Conservation (phyloP, 139 green algal species). For the Chlamydomonas sp. region DNA sequence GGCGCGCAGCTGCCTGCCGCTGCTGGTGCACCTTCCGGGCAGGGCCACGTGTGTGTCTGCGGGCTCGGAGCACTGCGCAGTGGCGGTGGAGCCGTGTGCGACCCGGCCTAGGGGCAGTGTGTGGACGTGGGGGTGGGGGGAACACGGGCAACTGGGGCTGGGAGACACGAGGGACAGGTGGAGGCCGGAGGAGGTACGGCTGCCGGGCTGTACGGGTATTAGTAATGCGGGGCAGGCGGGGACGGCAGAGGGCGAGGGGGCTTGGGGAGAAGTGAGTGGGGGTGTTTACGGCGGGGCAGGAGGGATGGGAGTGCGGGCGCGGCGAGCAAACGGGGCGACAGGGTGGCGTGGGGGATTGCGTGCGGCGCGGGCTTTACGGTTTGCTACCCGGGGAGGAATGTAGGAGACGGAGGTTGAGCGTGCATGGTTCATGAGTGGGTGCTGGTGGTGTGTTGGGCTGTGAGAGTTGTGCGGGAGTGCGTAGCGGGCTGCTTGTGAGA, state of each 20-base stretch:
- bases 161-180: background rate
- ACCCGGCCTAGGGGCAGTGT: background rate
- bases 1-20: background rate
- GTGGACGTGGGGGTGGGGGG: background rate
- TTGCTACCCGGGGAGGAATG: background rate
- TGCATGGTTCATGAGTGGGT: no score
- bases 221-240: no score
- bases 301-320: no score
- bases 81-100: background rate
- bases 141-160: background rate
- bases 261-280: no score
- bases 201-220: background rate
- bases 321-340: background rate
- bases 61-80: slow-evolving; percentile 11
- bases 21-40: background rate
- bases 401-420: background rate
- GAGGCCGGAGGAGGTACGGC: background rate
- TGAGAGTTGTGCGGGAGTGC: no score
- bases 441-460: no score
- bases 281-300: no score
- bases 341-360: background rate
- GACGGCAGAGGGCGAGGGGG: no score
- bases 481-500: no score
- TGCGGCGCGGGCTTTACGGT: slow-evolving; percentile 10
- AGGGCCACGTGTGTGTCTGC: background rate